phyloP scores from a whole-genome alignment of 2,329 filamentous ascomycete species.

The Trichoderma oligosporum region DNA sequence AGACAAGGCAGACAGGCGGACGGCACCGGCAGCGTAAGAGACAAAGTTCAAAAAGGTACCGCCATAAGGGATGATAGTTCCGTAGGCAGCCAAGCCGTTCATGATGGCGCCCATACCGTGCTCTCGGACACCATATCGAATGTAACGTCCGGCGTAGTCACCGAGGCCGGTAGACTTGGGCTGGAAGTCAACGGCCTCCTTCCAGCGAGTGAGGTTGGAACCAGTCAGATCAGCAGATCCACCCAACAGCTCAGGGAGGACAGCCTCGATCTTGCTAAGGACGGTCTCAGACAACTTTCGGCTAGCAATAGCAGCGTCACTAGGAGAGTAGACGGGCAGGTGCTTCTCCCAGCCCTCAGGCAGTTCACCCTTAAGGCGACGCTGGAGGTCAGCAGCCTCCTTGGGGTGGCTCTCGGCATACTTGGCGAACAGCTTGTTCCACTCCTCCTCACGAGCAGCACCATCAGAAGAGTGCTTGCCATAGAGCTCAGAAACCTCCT shows the following conservation, averaged over 20 bases:
- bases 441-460: constrained; percentile 86
- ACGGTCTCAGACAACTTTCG: constrained; percentile 96
- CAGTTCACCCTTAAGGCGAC: constrained; percentile 77
- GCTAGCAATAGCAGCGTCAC: constrained; percentile 80
- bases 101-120: constrained; percentile 90
- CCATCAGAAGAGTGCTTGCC: constrained; percentile 79
- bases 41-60: constrained; percentile 99
- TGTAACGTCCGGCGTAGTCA: constrained; percentile 85
- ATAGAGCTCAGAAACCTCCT: constrained; percentile 91
- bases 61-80: constrained; percentile 86
- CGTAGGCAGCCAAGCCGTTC: constrained; percentile 94
- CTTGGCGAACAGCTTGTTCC: constrained; percentile 88
- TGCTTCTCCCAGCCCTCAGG: constrained; percentile 95
- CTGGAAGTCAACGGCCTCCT: constrained; percentile 96
- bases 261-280: constrained; percentile 78
- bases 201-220: constrained; percentile 98
- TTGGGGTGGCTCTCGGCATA: constrained; percentile 75
- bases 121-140: constrained; percentile 89
- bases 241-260: constrained; percentile 85
- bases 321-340: constrained; percentile 85
- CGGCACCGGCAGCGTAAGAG: constrained; percentile 91
- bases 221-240: constrained; percentile 97
- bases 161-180: constrained; percentile 80
- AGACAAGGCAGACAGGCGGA: constrained; percentile 89
- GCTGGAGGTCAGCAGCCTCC: constrained; percentile 75